Evolutionary conservation across 495 filamentous ascomycete genomes (phyloP).

Genomic region (Sporormia fimetaria): DNA sequence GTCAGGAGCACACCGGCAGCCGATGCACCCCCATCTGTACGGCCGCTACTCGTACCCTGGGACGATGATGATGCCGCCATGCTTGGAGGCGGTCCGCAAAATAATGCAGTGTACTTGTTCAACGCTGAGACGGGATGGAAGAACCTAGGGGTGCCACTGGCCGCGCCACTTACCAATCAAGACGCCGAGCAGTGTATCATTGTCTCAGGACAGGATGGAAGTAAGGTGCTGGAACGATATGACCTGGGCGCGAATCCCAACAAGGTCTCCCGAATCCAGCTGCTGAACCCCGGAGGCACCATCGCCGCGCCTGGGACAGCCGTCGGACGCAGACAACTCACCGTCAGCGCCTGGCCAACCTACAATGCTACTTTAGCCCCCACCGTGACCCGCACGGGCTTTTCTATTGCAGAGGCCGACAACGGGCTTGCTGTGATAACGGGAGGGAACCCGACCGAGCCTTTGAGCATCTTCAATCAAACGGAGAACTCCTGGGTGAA

Average conservation of each 20-base stretch:
- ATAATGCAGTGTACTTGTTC: slow-evolving; percentile 58
- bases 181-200: slow-evolving; percentile 48
- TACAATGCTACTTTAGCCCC: slow-evolving; percentile 72
- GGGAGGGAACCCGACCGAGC: slow-evolving; percentile 55
- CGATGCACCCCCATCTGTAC: slow-evolving; percentile 49
- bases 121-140: slow-evolving; percentile 48
- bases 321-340: slow-evolving; percentile 38
- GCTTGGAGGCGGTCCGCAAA: slow-evolving; percentile 59
- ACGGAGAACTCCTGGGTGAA: slow-evolving; percentile 73
- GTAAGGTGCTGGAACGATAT: slow-evolving; percentile 73
- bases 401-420: slow-evolving; percentile 48
- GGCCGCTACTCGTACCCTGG: slow-evolving; percentile 69
- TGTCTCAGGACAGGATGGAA: slow-evolving; percentile 59
- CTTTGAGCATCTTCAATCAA: slow-evolving; percentile 71
- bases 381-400: slow-evolving; percentile 43
- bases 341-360: slow-evolving; percentile 53
- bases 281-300: slow-evolving; percentile 42
- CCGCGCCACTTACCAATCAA: slow-evolving; percentile 45
- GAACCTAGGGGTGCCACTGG: slow-evolving; percentile 49
- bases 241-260: slow-evolving; percentile 72
- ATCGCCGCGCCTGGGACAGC: slow-evolving; percentile 32
- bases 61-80: slow-evolving; percentile 58
- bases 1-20: slow-evolving; percentile 40
- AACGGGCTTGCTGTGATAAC: slow-evolving; percentile 59
- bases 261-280: slow-evolving; percentile 51